Base-by-base conservation (phyloP, 805 yeast genomes). In the Wickerhamomyces hampshirensis region DNA sequence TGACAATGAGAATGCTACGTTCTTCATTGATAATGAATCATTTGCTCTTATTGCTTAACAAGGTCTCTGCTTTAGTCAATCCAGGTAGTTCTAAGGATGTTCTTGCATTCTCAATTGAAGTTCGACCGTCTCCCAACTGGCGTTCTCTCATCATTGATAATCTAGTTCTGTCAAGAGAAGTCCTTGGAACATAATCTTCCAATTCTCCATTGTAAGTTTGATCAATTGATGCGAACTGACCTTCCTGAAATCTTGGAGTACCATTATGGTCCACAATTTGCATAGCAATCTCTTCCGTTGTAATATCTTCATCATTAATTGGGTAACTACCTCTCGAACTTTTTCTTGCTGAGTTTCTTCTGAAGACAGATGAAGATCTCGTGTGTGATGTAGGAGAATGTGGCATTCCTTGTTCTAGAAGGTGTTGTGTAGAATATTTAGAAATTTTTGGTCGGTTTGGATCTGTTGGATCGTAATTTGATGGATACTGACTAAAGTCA, bases 381-480 rank as follows among this genome's bases (percentile, higher is more conserved):
- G 55, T 43, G 24, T 34, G 31, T 9, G 45, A 28, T 5, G 35
- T 28, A 31, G 50, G 39, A 3, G 47, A 37, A 9, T 39, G 18
- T 13, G 48, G 31, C 5, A 42, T 24, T 7, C 33, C 26, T 23
- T 44, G 47, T 28, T 63, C 68, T 28, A 58, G 37, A 6, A 59
- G 47, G 28, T 56, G 58, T 5, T 55, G 58, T 16, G 53, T 49
- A 6, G 65, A 55, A 49, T 74, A 71, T 33, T 69, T 63, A 28
- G 76, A 65, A 21, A 81, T 63, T 42, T 69, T 69, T 12, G 65
- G 68, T 47, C 84, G 69, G 42, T 78, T 62, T 21, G 89, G 86
- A 58, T 83, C 89, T 3, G 94, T 83, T 30, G 94, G 94, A 56
- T 84, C 94, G 54, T 80, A 84, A 36, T 73, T 69, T 9, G 56